These are phyloP conservation scores for Wakefieldia striispora DNA, from an alignment of 768 basidiomycete genomes.

Conservation along the genomic window DNA sequence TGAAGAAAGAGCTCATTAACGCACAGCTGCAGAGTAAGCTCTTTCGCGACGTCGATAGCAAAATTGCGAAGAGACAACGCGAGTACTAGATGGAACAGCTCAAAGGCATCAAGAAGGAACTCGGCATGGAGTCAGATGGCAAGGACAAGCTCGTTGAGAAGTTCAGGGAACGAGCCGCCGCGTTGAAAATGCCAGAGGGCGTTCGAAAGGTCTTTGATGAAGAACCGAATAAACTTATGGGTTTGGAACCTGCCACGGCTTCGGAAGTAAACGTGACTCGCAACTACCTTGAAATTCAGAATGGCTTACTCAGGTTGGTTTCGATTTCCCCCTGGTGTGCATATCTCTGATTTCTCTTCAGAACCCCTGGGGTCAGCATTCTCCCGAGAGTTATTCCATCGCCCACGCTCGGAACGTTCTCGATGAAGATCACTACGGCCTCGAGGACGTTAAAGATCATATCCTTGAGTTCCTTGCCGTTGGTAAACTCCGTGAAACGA, in stretches of 20 bases:
- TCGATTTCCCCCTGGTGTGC: not conserved
- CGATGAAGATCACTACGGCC: constrained; percentile 94
- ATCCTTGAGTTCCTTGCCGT: constrained; percentile 96
- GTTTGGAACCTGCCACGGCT: constrained; percentile 87
- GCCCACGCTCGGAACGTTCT: constrained; percentile 76
- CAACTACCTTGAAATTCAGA: constrained; percentile 95
- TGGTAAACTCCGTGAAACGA: constrained; percentile 89
- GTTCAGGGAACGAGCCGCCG: constrained; percentile 83
- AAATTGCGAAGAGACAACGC: constrained; percentile 90
- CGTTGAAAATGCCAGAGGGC: constrained; percentile 82
- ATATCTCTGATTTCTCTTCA: constrained; percentile 28
- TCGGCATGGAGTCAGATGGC: constrained; percentile 93
- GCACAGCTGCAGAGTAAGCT: constrained; percentile 94
- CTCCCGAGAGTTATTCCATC: constrained; percentile 90
- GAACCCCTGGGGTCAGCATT: constrained; percentile 97
- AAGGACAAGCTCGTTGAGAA: constrained; percentile 94
- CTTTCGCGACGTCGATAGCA: constrained; percentile 87
- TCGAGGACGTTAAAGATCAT: constrained; percentile 88
- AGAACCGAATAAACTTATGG: constrained; percentile 85
- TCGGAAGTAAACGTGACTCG: constrained; percentile 92
- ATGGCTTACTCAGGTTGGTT: constrained; percentile 77
- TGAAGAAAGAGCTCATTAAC: constrained; percentile 98
- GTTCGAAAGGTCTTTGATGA: constrained; percentile 96
- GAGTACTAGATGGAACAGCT: constrained; percentile 98
- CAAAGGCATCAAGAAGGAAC: constrained; percentile 93